Evolutionary conservation across 1,284 basidiomycete genomes (phyloP), one percentile per base, ranked within the genome.

Genomic region (Irpex lacteus): DNA sequence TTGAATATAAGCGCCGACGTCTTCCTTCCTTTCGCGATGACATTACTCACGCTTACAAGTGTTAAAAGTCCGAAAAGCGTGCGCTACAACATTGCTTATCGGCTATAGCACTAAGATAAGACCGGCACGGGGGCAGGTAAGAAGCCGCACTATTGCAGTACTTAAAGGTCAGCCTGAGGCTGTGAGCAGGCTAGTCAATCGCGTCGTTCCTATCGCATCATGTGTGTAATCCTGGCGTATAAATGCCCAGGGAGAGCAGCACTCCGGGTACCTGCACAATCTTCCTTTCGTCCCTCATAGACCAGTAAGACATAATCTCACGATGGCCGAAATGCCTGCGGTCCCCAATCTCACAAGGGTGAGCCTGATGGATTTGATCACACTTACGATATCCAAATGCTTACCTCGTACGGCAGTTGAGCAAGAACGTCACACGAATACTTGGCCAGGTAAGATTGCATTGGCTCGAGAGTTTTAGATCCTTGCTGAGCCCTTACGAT

Each of bases 391-490:
- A 49, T 53, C 59, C 2, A 53, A 32, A 9, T 63, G 50, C 18
- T 53, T 18, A 53, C 19, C 50, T 18, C 18, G 9, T 21, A 26
- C 11, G n/a, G 13, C 67, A 92, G 90, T 76, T 92, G 56, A 90
- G 85, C 69, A 80, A 83, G 50, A 79, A 81, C 64, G 85, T 92
- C 1, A 77, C 87, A 11, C 81, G 91, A 66, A 79, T 93, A 15
- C 76, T 93, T 15, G 91, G 89, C 4, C 91, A 93, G 85, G 91
- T 89, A 70, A 66, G 50, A 34, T 77, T 71, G 1, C 11, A 40
- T 32, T 32, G 40, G 5, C 34, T 40, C 58, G 57, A 26, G 18
- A 26, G 26, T 3, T 26, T 8, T 47, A 34, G 11, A 37, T 36
- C 54, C 34, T 60, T 19, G 38, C 47, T 50, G 15, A 7, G 15